These are phyloP conservation scores for Monilinia vaccinii-corymbosi DNA, from an alignment of 2,329 filamentous ascomycete genomes.

Conservation along the genomic window DNA sequence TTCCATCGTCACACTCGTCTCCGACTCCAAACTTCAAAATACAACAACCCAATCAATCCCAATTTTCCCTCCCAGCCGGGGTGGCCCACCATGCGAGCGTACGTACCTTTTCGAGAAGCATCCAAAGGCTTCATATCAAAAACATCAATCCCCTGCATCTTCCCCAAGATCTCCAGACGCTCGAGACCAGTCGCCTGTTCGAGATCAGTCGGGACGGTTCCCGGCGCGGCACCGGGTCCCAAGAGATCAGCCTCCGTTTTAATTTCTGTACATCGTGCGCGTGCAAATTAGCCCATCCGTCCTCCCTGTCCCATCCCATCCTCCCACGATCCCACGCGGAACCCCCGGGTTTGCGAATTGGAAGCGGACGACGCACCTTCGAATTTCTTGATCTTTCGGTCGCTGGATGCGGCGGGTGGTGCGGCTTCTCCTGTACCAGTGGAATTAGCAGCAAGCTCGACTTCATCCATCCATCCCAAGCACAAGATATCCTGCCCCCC, in stretches of 20 bases:
- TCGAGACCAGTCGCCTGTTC: slow-evolving; percentile 96
- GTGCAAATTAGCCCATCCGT: slow-evolving; percentile 13
- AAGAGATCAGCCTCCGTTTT: slow-evolving; percentile 73
- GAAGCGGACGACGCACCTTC: slow-evolving; percentile 22
- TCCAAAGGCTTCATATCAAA: slow-evolving; percentile 98
- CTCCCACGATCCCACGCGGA: background rate
- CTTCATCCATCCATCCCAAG: too few species aligned
- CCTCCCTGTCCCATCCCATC: background rate
- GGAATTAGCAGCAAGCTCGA: background rate
- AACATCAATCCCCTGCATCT: slow-evolving; percentile 96
- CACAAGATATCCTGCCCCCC: background rate
- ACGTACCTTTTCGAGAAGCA: slow-evolving; percentile 73
- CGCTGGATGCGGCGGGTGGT: slow-evolving; percentile 16
- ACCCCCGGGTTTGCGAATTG: background rate
- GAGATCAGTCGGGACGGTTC: slow-evolving; percentile 84
- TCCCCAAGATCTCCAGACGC: slow-evolving; percentile 96
- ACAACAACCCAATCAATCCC: background rate
- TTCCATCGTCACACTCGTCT: background rate
- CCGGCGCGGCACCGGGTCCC: slow-evolving; percentile 69
- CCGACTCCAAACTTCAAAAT: background rate
- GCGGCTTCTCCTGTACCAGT: slow-evolving; percentile 22
- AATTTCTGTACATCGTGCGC: slow-evolving; percentile 57
- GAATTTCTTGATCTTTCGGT: slow-evolving; percentile 29
- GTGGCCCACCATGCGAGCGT: slow-evolving; percentile 25
- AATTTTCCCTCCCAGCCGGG: too few species aligned